Base-by-base conservation (phyloP, 345 rosid species). In the Populus pruinosa region DNA sequence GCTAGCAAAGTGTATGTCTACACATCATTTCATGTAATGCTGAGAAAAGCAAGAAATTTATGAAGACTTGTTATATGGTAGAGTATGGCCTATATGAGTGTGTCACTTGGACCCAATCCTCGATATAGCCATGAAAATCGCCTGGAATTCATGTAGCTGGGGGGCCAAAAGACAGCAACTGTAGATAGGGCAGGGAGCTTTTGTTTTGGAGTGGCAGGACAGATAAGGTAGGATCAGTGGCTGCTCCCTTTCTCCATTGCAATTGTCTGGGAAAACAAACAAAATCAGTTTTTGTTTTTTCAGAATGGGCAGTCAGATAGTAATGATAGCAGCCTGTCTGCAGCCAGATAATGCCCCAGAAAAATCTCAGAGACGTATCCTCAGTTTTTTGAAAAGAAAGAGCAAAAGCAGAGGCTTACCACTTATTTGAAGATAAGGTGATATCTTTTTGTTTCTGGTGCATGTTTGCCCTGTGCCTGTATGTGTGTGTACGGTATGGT, bases 151-250 rank as follows among this genome's bases (percentile, higher is more conserved):
- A 44, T 75, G 72, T n/a, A 69, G 36, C 33, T 31, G 1, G 14
- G 2, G 77, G 79, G 79, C 66, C 69, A 70, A 70, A 74, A 72
- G 72, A 78, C 59, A 83, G 53, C 50, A 64, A 69, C 79, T 81
- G 81, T 62, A 12, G 76, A 67, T 18, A 62, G 73, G 56, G 77
- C 78, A 75, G 78, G 20, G 16, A 67, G 71, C 31, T 74, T 83
- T 82, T 79, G 85, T 84, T 80, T 77, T 67, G 72, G 78, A 77
- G 87, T 78, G 83, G 84, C 85, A 75, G 80, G 78, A 78, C 82
- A 78, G 91, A 78, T 82, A 80, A 83, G 87, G 86, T 76, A 33
- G 85, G 82, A 75, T 76, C 86, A 86, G 87, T 79, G 61, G 69
- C 21, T 77, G 83, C 73, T 78, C 85, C 85, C 87, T 69, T 55